A percentile compares a stretch with the other conserved stretches of the same genome.
Conservation (phyloP, 1,284 basidiomycete species). For the Boletellus sp. region DNA sequence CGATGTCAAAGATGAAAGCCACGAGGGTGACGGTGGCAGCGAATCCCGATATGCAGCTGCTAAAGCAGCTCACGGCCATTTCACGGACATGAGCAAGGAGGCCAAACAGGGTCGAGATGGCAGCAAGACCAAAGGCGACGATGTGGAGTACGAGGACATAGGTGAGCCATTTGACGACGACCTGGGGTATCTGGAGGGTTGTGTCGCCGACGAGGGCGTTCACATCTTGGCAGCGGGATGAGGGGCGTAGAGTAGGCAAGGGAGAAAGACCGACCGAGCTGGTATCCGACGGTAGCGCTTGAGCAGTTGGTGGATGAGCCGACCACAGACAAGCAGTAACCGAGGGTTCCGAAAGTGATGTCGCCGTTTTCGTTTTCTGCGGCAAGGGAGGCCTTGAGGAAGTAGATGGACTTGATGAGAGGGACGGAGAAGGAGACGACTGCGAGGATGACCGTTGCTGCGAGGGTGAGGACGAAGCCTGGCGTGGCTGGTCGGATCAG, state of each 20-base stretch:
- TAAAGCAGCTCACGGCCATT: conserved; percentile 82
- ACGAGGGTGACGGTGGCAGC: conserved; percentile 70
- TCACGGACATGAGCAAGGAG: conserved; percentile 82
- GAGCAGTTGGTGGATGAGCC: conserved; percentile 64
- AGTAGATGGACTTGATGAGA: conserved; percentile 78
- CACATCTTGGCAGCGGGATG: conserved; percentile 53
- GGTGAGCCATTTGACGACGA: conserved; percentile 86
- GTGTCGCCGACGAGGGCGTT: conserved; percentile 73
- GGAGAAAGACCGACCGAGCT: conserved; percentile 59
- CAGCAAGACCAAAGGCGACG: conserved; percentile 72
- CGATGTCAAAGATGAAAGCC: conserved; percentile 85
- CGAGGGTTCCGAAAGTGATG: conserved; percentile 80
- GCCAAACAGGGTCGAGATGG: conserved; percentile 71
- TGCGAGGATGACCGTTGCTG: conserved; percentile 71
- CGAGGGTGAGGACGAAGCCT: conserved; percentile 75
- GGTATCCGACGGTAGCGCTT: conserved; percentile 75
- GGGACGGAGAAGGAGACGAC: conserved; percentile 86
- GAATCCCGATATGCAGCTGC: conserved; percentile 76
- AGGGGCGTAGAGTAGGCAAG: conserved; percentile 7
- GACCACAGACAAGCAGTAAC: conserved; percentile 68
- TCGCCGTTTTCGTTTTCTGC: conserved; percentile 50
- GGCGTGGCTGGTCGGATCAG: conserved; percentile 76
- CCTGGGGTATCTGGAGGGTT: conserved; percentile 67
- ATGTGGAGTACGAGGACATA: conserved; percentile 87
- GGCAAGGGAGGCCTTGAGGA: conserved; percentile 71